phyloP scores from a whole-genome alignment of 164 flowering plant genomes.

The Kalanchoe fedtschenkoi region DNA sequence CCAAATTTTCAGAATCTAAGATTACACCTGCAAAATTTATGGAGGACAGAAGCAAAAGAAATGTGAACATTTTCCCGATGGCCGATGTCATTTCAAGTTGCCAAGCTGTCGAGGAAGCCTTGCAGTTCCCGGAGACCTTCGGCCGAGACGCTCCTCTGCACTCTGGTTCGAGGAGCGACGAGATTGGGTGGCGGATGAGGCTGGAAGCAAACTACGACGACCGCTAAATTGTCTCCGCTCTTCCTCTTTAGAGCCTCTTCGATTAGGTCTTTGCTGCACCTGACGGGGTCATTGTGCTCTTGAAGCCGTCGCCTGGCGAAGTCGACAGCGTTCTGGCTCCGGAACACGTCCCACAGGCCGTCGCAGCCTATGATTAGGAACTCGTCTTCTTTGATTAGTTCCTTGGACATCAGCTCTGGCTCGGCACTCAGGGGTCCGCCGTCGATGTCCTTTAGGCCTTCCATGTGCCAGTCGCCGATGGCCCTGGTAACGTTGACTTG shows the following conservation, averaged over 20 bases:
- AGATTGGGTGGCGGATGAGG: slow-evolving; percentile 67
- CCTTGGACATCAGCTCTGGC: slow-evolving; percentile 63
- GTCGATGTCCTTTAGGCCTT: slow-evolving; percentile 52
- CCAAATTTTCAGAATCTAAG: background rate
- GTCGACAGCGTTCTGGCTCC: slow-evolving; percentile 91
- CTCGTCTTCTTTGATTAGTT: slow-evolving; percentile 73
- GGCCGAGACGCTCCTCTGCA: slow-evolving; percentile 83
- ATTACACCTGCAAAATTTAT: slow-evolving; percentile 1
- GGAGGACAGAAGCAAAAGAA: background rate
- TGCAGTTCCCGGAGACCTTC: slow-evolving; percentile 86
- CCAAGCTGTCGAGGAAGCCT: slow-evolving; percentile 63
- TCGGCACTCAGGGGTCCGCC: slow-evolving; percentile 90
- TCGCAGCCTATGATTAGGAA: slow-evolving; percentile 90
- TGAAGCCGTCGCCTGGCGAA: slow-evolving; percentile 81
- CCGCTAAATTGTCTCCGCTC: slow-evolving; percentile 75
- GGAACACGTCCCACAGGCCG: slow-evolving; percentile 96
- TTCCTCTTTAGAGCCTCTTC: slow-evolving; percentile 81
- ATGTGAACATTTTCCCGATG: background rate
- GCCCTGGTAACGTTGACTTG: slow-evolving; percentile 92
- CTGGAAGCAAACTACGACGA: slow-evolving; percentile 75
- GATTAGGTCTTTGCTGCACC: slow-evolving; percentile 68
- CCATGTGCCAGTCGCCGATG: slow-evolving; percentile 97
- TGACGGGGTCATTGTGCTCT: slow-evolving; percentile 73
- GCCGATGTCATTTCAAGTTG: slow-evolving; percentile 13
- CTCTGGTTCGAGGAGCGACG: slow-evolving; percentile 55